Conservation (phyloP, 225 moss, liverwort and hornwort species). For the Physcomitrellopsis africana region DNA sequence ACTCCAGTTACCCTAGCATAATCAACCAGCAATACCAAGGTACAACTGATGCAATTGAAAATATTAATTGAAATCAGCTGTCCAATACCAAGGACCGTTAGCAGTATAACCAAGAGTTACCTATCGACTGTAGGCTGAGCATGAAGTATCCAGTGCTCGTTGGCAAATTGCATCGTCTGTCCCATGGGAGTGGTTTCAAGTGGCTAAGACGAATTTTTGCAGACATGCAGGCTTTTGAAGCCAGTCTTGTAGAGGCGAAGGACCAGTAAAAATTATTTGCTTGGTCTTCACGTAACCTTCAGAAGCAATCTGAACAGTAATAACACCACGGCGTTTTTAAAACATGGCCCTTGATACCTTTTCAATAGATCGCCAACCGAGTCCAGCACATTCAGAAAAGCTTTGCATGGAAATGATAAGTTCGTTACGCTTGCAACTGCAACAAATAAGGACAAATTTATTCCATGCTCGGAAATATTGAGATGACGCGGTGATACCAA, state of each 20-base stretch:
- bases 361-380: neutral
- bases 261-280: slow-evolving; percentile 48
- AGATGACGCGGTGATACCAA: slow-evolving; percentile 2
- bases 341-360: slow-evolving; percentile 2
- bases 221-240: slow-evolving; percentile 57
- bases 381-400: neutral
- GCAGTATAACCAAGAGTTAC: slow-evolving; percentile 23
- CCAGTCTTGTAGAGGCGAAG: slow-evolving; percentile 59
- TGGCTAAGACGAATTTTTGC: slow-evolving; percentile 42
- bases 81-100: neutral
- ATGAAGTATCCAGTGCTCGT: slow-evolving; percentile 3
- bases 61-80: neutral
- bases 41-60: neutral
- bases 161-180: neutral
- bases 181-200: slow-evolving; percentile 17
- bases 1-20: neutral
- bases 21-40: neutral
- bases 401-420: slow-evolving; percentile 6
- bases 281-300: slow-evolving; percentile 44
- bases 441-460: slow-evolving; percentile 2
- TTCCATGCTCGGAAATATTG: neutral
- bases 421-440: slow-evolving; percentile 13
- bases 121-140: slow-evolving; percentile 24
- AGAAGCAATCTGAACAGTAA: slow-evolving; percentile 43
- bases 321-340: slow-evolving; percentile 6